Conservation (phyloP, 306 rosid genomes). For the Dalbergia oliveri region DNA sequence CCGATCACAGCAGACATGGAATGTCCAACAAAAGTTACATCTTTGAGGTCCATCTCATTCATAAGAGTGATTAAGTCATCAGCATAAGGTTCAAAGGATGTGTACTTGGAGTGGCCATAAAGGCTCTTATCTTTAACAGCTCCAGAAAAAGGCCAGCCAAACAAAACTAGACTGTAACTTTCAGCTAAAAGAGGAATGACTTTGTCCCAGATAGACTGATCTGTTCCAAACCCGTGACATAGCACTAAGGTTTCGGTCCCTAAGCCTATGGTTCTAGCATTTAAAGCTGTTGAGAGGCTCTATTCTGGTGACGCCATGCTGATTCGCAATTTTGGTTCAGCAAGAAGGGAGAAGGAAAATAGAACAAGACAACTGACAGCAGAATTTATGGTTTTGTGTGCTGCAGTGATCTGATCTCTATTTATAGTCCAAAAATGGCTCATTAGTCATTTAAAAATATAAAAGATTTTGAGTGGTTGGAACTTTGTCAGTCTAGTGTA, state of each 20-base stretch:
- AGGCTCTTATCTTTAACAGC: constrained; percentile 52
- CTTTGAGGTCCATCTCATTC: constrained; percentile 59
- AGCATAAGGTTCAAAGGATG: constrained; percentile 66
- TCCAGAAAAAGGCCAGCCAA: constrained; percentile 83
- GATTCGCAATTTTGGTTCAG: not conserved
- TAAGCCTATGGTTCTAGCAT: constrained; percentile 59
- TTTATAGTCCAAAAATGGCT: constrained; percentile 17
- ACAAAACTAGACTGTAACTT: constrained; percentile 57
- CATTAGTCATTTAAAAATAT: not conserved
- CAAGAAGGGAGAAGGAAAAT: not conserved
- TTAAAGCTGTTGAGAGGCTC: constrained; percentile 56
- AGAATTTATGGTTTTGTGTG: not conserved
- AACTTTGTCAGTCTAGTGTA: not conserved
- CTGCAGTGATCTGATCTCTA: not conserved
- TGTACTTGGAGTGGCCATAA: constrained; percentile 62
- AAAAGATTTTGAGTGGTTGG: too few species aligned
- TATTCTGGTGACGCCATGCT: constrained; percentile 37
- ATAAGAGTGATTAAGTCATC: constrained; percentile 66
- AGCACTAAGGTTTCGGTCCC: constrained; percentile 63
- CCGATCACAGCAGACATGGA: constrained; percentile 93
- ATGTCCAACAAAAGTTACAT: constrained; percentile 71
- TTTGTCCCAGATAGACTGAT: constrained; percentile 83
- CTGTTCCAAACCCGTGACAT: constrained; percentile 80
- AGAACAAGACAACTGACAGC: not conserved
- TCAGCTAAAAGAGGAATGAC: constrained; percentile 60